A percentile compares a stretch with the other conserved stretches of the same genome.
Conservation (phyloP, 2,329 filamentous ascomycete species). For the Stromatinia cepivora region DNA sequence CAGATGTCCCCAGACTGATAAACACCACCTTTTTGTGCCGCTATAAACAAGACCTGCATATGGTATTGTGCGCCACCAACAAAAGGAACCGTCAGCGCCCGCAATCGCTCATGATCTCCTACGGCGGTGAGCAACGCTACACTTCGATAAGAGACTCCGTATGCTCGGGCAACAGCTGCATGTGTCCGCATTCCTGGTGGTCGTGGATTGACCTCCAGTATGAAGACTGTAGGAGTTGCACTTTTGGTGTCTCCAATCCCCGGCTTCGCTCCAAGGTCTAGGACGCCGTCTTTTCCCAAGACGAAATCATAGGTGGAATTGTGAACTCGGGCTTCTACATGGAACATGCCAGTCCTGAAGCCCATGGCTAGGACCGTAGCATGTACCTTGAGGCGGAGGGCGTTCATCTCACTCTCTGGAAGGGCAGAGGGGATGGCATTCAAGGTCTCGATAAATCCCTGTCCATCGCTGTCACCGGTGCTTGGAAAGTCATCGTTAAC, state of each 20-base stretch:
- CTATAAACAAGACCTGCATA: slow-evolving; percentile 5
- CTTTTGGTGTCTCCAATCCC: background rate
- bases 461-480: background rate
- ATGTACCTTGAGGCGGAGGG: background rate
- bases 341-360: background rate
- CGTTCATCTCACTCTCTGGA: background rate
- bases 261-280: background rate
- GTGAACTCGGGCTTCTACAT: background rate
- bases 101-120: background rate
- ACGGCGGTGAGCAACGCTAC: background rate
- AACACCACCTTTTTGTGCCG: slow-evolving; percentile 3
- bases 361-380: background rate
- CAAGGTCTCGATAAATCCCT: background rate
- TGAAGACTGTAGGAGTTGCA: background rate
- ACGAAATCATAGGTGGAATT: background rate
- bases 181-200: slow-evolving; percentile 5
- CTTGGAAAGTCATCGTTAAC: slow-evolving; percentile 9
- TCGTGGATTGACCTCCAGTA: background rate
- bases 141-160: slow-evolving; percentile 1
- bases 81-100: background rate
- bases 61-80: background rate
- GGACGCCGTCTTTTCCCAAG: background rate
- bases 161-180: background rate
- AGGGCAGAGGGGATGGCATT: background rate
- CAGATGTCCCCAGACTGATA: background rate